Conservation (phyloP, 352 stramenopile species). For the Pythium aquatile region DNA sequence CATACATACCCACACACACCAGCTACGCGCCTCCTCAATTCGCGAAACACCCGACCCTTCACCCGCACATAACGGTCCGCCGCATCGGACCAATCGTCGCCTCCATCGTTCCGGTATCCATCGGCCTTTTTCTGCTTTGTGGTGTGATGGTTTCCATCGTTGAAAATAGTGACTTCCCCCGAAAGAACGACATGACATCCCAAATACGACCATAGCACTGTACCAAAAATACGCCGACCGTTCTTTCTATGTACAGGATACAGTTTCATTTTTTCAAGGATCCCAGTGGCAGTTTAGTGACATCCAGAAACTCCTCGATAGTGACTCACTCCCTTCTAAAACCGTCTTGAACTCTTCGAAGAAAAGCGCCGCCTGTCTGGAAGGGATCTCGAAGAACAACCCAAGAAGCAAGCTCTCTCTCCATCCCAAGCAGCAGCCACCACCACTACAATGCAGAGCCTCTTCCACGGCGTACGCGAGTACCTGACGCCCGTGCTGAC, state of each 20-base stretch:
- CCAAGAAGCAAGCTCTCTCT: conserved; percentile 1
- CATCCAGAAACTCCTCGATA: not conserved
- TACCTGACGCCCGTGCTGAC: conserved; percentile 90
- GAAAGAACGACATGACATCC: not conserved
- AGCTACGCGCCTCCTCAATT: conserved; percentile 7
- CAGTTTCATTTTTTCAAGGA: not conserved
- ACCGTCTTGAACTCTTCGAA: conserved; percentile 4
- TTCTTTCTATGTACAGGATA: not conserved
- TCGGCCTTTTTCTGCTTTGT: not conserved
- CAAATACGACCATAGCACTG: no score
- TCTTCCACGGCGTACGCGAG: conserved; percentile 83
- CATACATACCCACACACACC: not conserved
- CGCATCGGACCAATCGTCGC: not conserved
- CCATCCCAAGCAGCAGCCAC: not conserved
- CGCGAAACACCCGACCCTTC: conserved; percentile 27
- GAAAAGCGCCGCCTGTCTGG: not conserved
- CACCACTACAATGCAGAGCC: conserved; percentile 48
- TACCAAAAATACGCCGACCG: not conserved
- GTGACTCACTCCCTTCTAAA: not conserved
- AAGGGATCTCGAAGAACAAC: conserved; percentile 6
- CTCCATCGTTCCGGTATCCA: not conserved
- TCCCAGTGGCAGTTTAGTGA: not conserved
- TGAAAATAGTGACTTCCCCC: not conserved
- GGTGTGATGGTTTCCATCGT: not conserved
- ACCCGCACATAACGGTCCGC: not conserved